Evolutionary conservation across 257 asterid species (phyloP).

Genomic region (Solanum virginianum): DNA sequence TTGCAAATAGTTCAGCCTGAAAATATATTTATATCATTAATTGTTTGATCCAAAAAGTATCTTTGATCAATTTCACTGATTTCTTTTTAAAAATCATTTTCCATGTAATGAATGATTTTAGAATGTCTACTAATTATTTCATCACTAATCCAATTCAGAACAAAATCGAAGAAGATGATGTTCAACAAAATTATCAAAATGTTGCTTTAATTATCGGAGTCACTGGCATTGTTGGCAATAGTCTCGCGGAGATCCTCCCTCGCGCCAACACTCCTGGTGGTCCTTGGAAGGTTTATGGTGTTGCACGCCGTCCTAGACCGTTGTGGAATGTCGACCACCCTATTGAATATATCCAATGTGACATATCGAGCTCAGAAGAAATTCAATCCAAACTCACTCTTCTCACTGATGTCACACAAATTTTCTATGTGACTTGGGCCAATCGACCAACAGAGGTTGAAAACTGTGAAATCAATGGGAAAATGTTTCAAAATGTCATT

Average conservation of each 20-base stretch:
- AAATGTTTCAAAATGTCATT: conserved; percentile 57
- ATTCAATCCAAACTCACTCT: conserved; percentile 41
- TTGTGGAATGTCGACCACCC: conserved; percentile 80
- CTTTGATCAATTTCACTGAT: too few species aligned
- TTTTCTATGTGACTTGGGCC: conserved; percentile 82
- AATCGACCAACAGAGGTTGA: conserved; percentile 46
- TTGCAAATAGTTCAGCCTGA: too few species aligned
- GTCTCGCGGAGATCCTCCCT: conserved; percentile 91
- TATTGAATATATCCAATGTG: conserved; percentile 62
- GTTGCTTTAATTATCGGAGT: conserved; percentile 86
- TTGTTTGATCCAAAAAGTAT: too few species aligned
- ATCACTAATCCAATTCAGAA: conserved; percentile 24
- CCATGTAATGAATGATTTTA: too few species aligned
- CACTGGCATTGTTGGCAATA: conserved; percentile 87
- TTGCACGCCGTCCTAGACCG: conserved; percentile 83
- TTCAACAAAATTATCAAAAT: conserved; percentile 52
- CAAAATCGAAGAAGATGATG: conserved; percentile 47
- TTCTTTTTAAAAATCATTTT: too few species aligned
- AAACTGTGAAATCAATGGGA: conserved; percentile 62
- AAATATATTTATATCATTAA: too few species aligned
- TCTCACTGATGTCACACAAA: conserved; percentile 56
- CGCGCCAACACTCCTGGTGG: conserved; percentile 96
- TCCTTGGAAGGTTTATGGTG: conserved; percentile 93
- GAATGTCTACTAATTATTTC: too few species aligned
- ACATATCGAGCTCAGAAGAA: conserved; percentile 43